A percentile compares a stretch with the other conserved stretches of the same genome.
These are phyloP conservation scores for Avena atlantica DNA, from an alignment of 176 grass and related monocot species.

Conservation along the genomic window DNA sequence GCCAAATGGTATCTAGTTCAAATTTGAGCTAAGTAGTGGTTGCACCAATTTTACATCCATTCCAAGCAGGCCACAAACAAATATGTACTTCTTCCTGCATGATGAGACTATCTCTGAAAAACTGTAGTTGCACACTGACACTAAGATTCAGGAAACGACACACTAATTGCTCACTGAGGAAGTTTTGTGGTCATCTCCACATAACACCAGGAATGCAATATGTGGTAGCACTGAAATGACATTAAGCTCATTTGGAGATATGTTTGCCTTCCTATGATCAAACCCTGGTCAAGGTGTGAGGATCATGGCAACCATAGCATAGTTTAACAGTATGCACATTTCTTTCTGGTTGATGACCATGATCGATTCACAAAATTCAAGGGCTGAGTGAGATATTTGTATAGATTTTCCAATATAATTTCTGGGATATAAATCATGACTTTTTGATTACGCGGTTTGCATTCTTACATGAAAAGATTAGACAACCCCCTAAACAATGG, in stretches of 20 bases:
- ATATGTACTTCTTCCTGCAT: conserved; percentile 42
- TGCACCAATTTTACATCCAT: too few relatives aligned
- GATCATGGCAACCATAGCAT: background rate
- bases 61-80: conserved; percentile 62
- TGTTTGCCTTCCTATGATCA: background rate
- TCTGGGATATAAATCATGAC: background rate
- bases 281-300: background rate
- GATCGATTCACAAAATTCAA: background rate
- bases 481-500: background rate
- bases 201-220: background rate
- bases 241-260: background rate
- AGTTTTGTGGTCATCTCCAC: conserved; percentile 5
- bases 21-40: too few relatives aligned
- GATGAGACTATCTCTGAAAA: conserved; percentile 26
- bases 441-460: background rate
- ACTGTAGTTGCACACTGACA: background rate
- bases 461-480: background rate
- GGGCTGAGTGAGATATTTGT: background rate
- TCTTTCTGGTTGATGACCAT: background rate
- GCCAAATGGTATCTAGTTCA: too few relatives aligned
- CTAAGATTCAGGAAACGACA: background rate
- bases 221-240: background rate
- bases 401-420: background rate
- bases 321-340: background rate
- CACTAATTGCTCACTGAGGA: background rate